These are phyloP conservation scores for Purpureocillium takamizusanense DNA, from an alignment of 2,329 filamentous ascomycete genomes.

Conservation along the genomic window DNA sequence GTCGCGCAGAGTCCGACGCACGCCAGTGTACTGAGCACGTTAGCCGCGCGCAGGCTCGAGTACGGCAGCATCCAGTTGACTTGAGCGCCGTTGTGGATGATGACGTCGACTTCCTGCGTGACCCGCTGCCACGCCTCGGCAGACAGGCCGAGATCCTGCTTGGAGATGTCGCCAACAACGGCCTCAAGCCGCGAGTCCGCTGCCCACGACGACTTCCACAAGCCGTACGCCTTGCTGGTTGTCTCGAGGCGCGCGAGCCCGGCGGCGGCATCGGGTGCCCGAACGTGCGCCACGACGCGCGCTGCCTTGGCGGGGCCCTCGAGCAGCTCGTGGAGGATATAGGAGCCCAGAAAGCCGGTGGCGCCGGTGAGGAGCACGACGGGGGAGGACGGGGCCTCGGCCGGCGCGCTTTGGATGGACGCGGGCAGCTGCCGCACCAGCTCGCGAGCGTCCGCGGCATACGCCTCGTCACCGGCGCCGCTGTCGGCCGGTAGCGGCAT, in stretches of 20 bases:
- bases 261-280: too few relatives aligned
- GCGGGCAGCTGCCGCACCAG: constrained; percentile 17
- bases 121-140: constrained; percentile 58
- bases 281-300: constrained; percentile 46
- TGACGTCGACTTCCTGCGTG: constrained; percentile 56
- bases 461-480: too few relatives aligned
- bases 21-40: constrained; percentile 76
- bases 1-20: constrained; percentile 65
- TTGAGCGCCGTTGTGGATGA: constrained; percentile 75
- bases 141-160: constrained; percentile 69
- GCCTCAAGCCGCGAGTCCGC: constrained; percentile 56
- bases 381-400: too few relatives aligned
- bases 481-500: too few relatives aligned
- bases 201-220: constrained; percentile 67
- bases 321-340: too few relatives aligned
- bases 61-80: constrained; percentile 84
- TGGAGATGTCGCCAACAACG: constrained; percentile 65
- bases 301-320: constrained; percentile 55
- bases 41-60: constrained; percentile 61
- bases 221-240: constrained; percentile 66
- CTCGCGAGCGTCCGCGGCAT: too few relatives aligned
- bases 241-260: too few relatives aligned
- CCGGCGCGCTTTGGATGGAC: constrained; percentile 34
- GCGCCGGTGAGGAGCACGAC: constrained; percentile 85
- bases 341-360: constrained; percentile 70